phyloP scores from a whole-genome alignment of 768 basidiomycete genomes.

The Candolleomyces aberdarensis region DNA sequence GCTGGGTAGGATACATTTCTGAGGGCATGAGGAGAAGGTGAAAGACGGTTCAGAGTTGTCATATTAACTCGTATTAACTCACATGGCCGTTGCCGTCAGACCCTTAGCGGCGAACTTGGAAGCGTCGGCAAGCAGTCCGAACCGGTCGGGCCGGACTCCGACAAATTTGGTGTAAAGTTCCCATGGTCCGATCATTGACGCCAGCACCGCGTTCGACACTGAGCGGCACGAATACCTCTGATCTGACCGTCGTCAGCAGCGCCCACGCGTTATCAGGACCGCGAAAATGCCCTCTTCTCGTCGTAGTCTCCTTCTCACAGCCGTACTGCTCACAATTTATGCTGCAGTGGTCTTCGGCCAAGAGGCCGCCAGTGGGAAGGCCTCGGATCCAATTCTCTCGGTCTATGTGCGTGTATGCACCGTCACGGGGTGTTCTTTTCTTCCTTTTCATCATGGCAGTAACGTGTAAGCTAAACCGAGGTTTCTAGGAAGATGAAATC shows the following conservation, averaged over 20 bases:
- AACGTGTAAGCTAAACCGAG: background rate
- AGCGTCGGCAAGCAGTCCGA: too few species aligned
- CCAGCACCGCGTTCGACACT: too few species aligned
- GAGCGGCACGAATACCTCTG: too few species aligned
- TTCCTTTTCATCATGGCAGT: background rate
- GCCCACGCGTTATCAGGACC: background rate
- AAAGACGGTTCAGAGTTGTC: background rate
- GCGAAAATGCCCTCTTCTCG: background rate
- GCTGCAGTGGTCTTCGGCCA: background rate
- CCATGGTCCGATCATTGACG: too few species aligned
- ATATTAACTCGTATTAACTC: background rate
- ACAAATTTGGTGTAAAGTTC: too few species aligned
- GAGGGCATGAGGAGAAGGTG: constrained; percentile 12
- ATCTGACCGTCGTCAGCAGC: background rate
- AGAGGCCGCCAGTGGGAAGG: background rate
- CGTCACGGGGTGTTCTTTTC: background rate
- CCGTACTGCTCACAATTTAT: background rate
- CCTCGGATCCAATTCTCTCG: constrained; percentile 6
- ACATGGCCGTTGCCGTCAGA: too few species aligned
- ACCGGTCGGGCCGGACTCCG: too few species aligned
- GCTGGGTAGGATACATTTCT: constrained; percentile 47
- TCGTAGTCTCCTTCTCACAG: background rate
- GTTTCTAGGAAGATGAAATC: constrained; percentile 38
- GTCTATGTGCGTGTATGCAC: constrained; percentile 6
- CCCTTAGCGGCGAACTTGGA: too few species aligned